Evolutionary conservation across 257 asterid species (phyloP).

Genomic region (Leonotis leonurus): DNA sequence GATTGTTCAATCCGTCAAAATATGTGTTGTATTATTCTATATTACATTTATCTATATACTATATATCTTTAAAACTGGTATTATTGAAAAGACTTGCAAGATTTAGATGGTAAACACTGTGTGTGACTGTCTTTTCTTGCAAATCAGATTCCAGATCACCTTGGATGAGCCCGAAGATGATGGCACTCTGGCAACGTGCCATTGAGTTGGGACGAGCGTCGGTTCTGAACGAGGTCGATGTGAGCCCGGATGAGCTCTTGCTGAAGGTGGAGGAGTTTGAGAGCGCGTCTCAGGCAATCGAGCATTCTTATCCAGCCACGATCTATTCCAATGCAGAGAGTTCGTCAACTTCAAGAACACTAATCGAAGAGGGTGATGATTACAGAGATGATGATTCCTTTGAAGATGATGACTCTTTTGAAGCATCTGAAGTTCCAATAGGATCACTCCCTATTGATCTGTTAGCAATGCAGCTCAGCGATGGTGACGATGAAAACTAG

Average conservation of each 20-base stretch:
- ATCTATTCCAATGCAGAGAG: slow-evolving; percentile 25
- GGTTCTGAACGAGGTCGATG: slow-evolving; percentile 42
- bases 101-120: neutral
- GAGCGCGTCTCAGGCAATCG: slow-evolving; percentile 46
- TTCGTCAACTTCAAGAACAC: slow-evolving; percentile 4
- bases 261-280: slow-evolving; percentile 76
- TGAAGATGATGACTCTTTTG: slow-evolving; percentile 36
- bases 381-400: slow-evolving; percentile 24
- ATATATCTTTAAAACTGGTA: neutral
- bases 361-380: neutral
- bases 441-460: slow-evolving; percentile 80
- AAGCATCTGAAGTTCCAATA: slow-evolving; percentile 41
- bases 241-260: slow-evolving; percentile 68
- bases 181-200: slow-evolving; percentile 65
- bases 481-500: slow-evolving; percentile 27
- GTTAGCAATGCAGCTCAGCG: slow-evolving; percentile 37
- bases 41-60: no score
- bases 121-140: neutral
- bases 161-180: slow-evolving; percentile 66
- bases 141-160: slow-evolving; percentile 24
- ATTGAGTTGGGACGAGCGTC: slow-evolving; percentile 69
- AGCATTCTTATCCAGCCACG: slow-evolving; percentile 69
- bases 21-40: neutral
- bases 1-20: no score
- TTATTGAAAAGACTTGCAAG: neutral